These are phyloP conservation scores for Sporothrix schenckii DNA, from an alignment of 2,329 filamentous ascomycete species.

Conservation along the genomic window DNA sequence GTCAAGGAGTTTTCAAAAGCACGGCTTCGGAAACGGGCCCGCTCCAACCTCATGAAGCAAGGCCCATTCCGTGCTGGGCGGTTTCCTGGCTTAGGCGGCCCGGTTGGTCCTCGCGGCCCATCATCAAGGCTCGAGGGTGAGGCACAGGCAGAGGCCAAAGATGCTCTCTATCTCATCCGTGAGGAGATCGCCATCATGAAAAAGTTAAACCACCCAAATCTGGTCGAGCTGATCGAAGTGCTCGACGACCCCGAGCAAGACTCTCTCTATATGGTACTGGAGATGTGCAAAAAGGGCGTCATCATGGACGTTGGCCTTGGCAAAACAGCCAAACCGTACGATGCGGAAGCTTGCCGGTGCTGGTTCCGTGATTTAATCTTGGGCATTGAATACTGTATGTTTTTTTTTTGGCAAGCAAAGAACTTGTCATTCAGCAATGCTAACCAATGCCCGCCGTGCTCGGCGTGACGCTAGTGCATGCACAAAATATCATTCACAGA, in stretches of 20 bases:
- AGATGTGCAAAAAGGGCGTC: slow-evolving; percentile 98
- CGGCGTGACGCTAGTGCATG: slow-evolving; percentile 65
- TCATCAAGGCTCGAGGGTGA: slow-evolving; percentile 40
- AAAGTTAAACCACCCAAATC: slow-evolving; percentile 90
- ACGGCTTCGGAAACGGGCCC: slow-evolving; percentile 82
- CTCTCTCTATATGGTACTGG: slow-evolving; percentile 96
- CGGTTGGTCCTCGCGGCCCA: slow-evolving; percentile 37
- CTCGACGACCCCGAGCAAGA: slow-evolving; percentile 94
- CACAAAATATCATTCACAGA: slow-evolving; percentile 90
- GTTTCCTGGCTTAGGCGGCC: slow-evolving; percentile 49
- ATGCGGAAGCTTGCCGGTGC: slow-evolving; percentile 76
- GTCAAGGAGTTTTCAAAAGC: slow-evolving; percentile 98
- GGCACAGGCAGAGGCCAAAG: slow-evolving; percentile 63
- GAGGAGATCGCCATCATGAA: slow-evolving; percentile 99
- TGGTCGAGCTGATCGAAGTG: slow-evolving; percentile 93
- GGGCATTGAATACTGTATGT: slow-evolving; percentile 87
- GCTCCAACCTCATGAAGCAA: slow-evolving; percentile 77
- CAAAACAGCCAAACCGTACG: slow-evolving; percentile 78
- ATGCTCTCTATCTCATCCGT: slow-evolving; percentile 82
- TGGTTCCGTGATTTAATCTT: slow-evolving; percentile 96
- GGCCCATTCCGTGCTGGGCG: slow-evolving; percentile 54
- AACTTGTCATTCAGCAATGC: neutral
- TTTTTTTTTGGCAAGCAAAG: too few relatives aligned
- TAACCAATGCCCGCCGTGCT: neutral
- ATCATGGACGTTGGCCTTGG: slow-evolving; percentile 95